Evolutionary conservation across 2,329 filamentous ascomycete species (phyloP).

Genomic region (Neonectria ditissima): DNA sequence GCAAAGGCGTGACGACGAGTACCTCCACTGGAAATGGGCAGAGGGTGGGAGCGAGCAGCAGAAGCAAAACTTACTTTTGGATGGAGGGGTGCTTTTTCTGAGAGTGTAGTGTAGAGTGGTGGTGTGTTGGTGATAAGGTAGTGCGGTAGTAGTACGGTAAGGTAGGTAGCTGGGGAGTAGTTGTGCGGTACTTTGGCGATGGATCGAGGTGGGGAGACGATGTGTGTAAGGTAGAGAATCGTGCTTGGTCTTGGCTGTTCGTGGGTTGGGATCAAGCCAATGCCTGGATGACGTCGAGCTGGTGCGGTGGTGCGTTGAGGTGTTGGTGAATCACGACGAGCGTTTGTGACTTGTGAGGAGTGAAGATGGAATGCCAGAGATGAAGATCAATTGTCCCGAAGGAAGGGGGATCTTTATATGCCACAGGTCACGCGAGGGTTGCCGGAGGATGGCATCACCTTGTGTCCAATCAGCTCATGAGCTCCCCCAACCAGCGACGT

Average conservation of each 20-base stretch:
- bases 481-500: conserved; percentile 16
- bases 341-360: not conserved
- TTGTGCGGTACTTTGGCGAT: conserved; percentile 3
- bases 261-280: conserved; percentile 2
- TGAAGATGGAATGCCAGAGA: conserved; percentile 4
- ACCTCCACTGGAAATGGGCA: conserved; percentile 19
- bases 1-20: conserved; percentile 19
- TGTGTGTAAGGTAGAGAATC: conserved; percentile 1
- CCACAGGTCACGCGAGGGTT: conserved; percentile 43
- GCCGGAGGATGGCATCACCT: conserved; percentile 43
- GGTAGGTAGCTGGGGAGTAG: conserved; percentile 1
- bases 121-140: conserved; percentile 26
- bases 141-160: conserved; percentile 14
- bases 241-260: not conserved
- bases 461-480: conserved; percentile 46
- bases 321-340: not conserved
- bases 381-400: conserved; percentile 10
- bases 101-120: conserved; percentile 21
- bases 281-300: not conserved
- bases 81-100: conserved; percentile 13
- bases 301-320: not conserved
- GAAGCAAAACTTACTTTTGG: conserved; percentile 34
- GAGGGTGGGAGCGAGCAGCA: conserved; percentile 12
- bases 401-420: conserved; percentile 43
- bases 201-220: conserved; percentile 14